Base-by-base conservation (phyloP, 2,329 filamentous ascomycete species). In the Amphichorda felina region DNA sequence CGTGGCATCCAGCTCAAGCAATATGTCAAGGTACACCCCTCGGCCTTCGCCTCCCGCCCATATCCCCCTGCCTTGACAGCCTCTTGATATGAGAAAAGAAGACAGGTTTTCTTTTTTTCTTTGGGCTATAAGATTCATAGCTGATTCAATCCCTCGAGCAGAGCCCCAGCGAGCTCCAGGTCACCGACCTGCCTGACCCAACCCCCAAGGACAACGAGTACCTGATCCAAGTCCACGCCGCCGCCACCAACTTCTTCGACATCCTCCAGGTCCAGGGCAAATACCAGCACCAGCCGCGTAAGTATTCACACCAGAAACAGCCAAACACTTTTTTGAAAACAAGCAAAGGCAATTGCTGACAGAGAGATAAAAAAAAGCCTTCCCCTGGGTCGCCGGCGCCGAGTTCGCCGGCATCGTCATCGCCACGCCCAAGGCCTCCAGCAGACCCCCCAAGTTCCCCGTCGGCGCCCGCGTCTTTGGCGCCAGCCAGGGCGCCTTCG, bases 211-310 rank as follows among this genome's bases (percentile, higher is more conserved):
- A 75, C 22, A 65, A 82, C 51, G 76, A 94, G 61, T 96, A 95
- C 56, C 69, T 93, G 43, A 82, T 96, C 54, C 73, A 79, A 51
- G 82, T 96, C 49, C 83, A 86, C 59, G 85, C 89, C 32, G 73
- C 82, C 1, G 89, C 86, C 15, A 84, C 85, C 50, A 96, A 96
- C 64, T 96, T 96, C 72, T 96, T 95, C 66, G 89, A 96, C 56
- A 82, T 94, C 39, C 75, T 96, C 37, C 89, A 96, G 54, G 86
- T 95, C 51, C 81, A 86, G 51, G 89, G 89, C 38, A 94, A 93
- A 72, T 96, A 96, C 61, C 89, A 96, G 54, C 72, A 85, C 54
- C 88, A 95, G 50, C 87, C 87, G 0, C 76, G 70, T 73, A 56
- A 21, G 35, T 21, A 4, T 21, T 4, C n/a, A 31, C 9, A 9